Base-by-base conservation (phyloP, 331 rosid genomes). In the Malus hybrid region DNA sequence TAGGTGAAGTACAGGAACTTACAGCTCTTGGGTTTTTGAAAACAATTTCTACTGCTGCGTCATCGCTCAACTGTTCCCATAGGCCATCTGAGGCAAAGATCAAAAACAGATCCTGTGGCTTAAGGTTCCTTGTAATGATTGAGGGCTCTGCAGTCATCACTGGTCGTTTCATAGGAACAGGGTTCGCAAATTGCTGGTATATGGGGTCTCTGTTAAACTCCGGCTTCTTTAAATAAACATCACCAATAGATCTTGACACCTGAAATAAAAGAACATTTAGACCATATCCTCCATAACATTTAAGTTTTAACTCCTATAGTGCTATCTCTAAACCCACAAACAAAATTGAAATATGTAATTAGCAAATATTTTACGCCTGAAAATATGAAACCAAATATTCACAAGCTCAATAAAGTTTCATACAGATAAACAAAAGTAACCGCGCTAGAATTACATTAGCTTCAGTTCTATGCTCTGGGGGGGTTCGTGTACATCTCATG, bases 1-100 rank as follows among this genome's bases (percentile, higher is more conserved):
- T 20, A 64, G 42, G 58, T 68, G 34, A 77, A 66, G 26, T 28
- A 19, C 39, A 22, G 80, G 77, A 33, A 88, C 99, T 90, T 80
- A 94, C 99, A 6, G 93, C 92, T 87, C 97, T 89, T 19, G 99
- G 97, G 82, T 84, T 82, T 77, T 87, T 92, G 80, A 76, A 89
- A 70, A 94, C 97, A 46, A 94, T 90, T 63, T 92, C 89, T 48
- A 94, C 99, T 7, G 97, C 99, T 52, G 84, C 85, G 46, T 92
- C 90, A 70, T 94, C 99, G 28, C 87, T 94, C 71, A 94, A 77
- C 80, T 92, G 99, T 84, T 94, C 99, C 99, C 99, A 94, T 24
- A 94, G 97, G 75, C 99, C 99, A 78, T 94, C 99, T 11, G 99
- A 94, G 77, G 99, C 97, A 78, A 94, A 94, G 78, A 94, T 92